Percentiles rank a stretch among this genome's conserved stretches.
phyloP scores from a whole-genome alignment of 75 land plant species.

The Azolla pinnata region DNA sequence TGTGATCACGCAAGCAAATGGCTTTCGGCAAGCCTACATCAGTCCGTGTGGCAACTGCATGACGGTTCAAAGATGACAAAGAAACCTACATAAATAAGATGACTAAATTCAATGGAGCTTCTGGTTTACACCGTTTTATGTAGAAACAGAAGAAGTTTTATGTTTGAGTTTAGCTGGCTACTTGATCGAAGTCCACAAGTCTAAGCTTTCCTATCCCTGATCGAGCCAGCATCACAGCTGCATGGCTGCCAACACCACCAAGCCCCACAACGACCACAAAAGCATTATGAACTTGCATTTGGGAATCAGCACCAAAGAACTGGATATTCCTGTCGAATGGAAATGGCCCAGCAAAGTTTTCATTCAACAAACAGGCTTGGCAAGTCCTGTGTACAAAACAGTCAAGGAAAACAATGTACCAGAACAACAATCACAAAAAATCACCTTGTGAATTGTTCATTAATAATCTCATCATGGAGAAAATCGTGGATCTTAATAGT shows the following conservation, averaged over 20 bases:
- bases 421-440: slow-evolving; percentile 8
- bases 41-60: slow-evolving; percentile 89
- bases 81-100: slow-evolving; percentile 52
- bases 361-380: neutral
- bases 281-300: slow-evolving; percentile 56
- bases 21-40: slow-evolving; percentile 96
- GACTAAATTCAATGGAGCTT: neutral
- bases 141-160: too few species aligned
- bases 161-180: too few species aligned
- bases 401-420: neutral
- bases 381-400: neutral
- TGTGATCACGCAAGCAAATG: slow-evolving; percentile 73
- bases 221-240: slow-evolving; percentile 92
- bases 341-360: neutral
- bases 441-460: slow-evolving; percentile 87
- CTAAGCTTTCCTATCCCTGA: slow-evolving; percentile 85
- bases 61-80: slow-evolving; percentile 86
- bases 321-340: slow-evolving; percentile 65
- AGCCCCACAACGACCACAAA: slow-evolving; percentile 93
- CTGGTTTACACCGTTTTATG: neutral
- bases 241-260: slow-evolving; percentile 99
- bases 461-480: slow-evolving; percentile 64
- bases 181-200: slow-evolving; percentile 98
- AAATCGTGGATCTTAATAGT: too few species aligned
- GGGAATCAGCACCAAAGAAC: slow-evolving; percentile 82